Evolutionary conservation across 2,329 filamentous ascomycete genomes (phyloP).

Genomic region (Blastomyces parvus): DNA sequence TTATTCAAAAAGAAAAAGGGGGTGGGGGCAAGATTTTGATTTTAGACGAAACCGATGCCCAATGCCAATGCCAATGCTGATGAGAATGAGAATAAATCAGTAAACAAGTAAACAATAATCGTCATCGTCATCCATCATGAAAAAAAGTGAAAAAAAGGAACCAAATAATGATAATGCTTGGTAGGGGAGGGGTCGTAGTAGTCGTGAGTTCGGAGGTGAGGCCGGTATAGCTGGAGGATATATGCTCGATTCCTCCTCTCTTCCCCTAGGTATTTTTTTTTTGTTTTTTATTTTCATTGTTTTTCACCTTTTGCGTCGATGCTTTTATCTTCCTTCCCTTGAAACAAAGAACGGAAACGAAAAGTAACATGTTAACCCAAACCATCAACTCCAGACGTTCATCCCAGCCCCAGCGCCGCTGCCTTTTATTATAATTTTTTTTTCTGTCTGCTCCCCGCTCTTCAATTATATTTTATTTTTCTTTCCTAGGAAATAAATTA

Average conservation of each 20-base stretch:
- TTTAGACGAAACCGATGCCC: neutral
- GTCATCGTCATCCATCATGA: neutral
- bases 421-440: neutral
- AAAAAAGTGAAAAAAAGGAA: neutral
- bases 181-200: neutral
- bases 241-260: neutral
- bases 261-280: neutral
- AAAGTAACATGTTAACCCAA: neutral
- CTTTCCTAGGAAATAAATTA: neutral
- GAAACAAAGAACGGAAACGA: neutral
- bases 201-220: no score
- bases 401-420: neutral
- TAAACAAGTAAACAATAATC: neutral
- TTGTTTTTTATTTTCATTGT: neutral
- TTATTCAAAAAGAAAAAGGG: neutral
- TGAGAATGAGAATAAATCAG: neutral
- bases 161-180: neutral
- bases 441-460: neutral
- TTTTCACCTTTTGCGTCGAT: neutral
- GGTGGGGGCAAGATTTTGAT: neutral
- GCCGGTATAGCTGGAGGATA: neutral
- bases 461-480: neutral
- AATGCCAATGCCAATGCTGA: slow-evolving; percentile 2
- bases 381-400: neutral
- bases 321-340: neutral